phyloP scores from a whole-genome alignment of 768 basidiomycete species.

The Serendipita indica region DNA sequence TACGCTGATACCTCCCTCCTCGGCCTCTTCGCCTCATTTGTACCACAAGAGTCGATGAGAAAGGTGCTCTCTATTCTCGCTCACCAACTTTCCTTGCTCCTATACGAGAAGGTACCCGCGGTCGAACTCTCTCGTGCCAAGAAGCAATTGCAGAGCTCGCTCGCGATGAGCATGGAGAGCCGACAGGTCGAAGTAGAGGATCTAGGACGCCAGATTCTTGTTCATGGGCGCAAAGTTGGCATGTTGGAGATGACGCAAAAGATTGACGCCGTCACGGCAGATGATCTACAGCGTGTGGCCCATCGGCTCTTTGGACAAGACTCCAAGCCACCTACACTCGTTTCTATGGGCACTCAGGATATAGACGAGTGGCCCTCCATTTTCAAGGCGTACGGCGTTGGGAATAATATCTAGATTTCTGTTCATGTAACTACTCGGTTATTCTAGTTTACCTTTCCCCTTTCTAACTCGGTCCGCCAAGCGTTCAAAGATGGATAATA shows the following conservation, averaged over 20 bases:
- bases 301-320: constrained; percentile 46
- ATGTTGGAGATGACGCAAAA: constrained; percentile 82
- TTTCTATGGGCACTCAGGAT: constrained; percentile 72
- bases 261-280: constrained; percentile 60
- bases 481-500: not conserved
- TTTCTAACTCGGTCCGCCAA: not conserved
- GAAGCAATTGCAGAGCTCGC: constrained; percentile 83
- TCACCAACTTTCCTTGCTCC: constrained; percentile 70
- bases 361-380: constrained; percentile 48
- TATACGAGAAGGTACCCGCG: constrained; percentile 50
- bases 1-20: constrained; percentile 90
- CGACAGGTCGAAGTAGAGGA: constrained; percentile 75
- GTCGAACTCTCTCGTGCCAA: constrained; percentile 73
- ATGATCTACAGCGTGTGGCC: constrained; percentile 64
- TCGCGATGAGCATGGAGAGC: constrained; percentile 93
- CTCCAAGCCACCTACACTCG: constrained; percentile 52
- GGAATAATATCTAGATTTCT: constrained; percentile 11
- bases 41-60: constrained; percentile 40
- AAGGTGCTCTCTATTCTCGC: constrained; percentile 74
- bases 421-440: too few species aligned
- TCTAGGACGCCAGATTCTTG: constrained; percentile 74
- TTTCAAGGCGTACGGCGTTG: constrained; percentile 58
- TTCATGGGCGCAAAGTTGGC: constrained; percentile 73
- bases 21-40: constrained; percentile 76
- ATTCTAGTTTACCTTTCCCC: constrained; percentile 3